Conservation (phyloP, 2,329 filamentous ascomycete species). For the Monosporascus sp. region DNA sequence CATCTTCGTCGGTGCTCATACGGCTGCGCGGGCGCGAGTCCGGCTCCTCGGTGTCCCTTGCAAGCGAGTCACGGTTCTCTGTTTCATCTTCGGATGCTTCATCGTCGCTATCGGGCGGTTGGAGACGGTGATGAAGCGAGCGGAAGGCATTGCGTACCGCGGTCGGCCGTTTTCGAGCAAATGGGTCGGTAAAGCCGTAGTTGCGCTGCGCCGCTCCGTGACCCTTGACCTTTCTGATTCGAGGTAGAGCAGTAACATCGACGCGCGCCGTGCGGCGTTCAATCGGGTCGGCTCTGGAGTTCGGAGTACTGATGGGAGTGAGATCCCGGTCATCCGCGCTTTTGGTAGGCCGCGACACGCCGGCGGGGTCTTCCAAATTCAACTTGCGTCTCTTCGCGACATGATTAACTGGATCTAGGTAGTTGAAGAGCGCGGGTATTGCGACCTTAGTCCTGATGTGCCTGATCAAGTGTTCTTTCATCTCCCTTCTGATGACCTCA, state of each 20-base stretch:
- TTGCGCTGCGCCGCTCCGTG: conserved; percentile 52
- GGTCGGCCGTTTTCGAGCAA: conserved; percentile 57
- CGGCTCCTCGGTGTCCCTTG: conserved; percentile 75
- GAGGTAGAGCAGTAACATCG: conserved; percentile 61
- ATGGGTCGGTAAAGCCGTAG: conserved; percentile 61
- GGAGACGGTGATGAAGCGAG: conserved; percentile 74
- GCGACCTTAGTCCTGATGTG: conserved; percentile 87
- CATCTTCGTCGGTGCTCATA: conserved; percentile 57
- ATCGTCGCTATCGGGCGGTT: conserved; percentile 69
- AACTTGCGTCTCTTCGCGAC: conserved; percentile 71
- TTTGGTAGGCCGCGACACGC: conserved; percentile 36
- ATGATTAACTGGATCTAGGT: conserved; percentile 78
- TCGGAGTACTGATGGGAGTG: conserved; percentile 59
- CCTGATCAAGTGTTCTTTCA: conserved; percentile 80
- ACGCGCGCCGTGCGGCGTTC: conserved; percentile 54
- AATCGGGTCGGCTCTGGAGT: conserved; percentile 55
- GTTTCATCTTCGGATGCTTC: conserved; percentile 78
- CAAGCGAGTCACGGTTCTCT: conserved; percentile 52
- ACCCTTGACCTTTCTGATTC: conserved; percentile 66
- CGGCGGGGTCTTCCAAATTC: conserved; percentile 40
- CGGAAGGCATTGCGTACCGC: conserved; percentile 59
- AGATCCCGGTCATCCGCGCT: conserved; percentile 58
- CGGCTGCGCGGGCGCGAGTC: conserved; percentile 79
- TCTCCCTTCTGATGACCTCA: conserved; percentile 70
- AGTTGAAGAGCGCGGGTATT: conserved; percentile 72